Base-by-base conservation (phyloP, 2,329 filamentous ascomycete species). In the Penicillium sp. region DNA sequence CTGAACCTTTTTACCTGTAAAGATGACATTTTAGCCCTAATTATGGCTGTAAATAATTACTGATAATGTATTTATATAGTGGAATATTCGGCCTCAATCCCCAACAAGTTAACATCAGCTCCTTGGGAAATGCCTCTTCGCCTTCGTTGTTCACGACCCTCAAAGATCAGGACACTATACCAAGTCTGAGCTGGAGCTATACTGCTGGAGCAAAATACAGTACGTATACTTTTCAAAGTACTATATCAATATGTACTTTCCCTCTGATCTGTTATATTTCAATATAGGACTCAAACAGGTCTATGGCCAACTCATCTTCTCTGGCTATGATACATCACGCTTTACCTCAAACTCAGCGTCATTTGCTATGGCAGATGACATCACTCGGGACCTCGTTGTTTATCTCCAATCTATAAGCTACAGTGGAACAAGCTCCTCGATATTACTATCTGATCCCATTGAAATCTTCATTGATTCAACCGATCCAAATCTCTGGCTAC, bases 191-290 rank as follows among this genome's bases (percentile, higher is more conserved):
- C 34, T 91, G 88, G 66, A 87, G 86, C 45, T 91, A 86, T 67
- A 91, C 88, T 3, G 88, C 88, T 33, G 89, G 89, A 13, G 87
- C 87, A n/a, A 80, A 81, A 55, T 91, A 91, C 64, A 80, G 85
- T 86, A 74, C 68, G 81, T 70, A 20, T 20, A 29, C 9, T 51
- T 13, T 8, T 37, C 18, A 36, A n/a, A n/a, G n/a, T 10, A 26
- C 6, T 23, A n/a, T 18, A 10, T 32, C 24, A 36, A 18, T 3
- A 15, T 10, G 10, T 21, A 26, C 3, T 3, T 18, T 21, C 13
- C 23, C 21, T 45, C 44, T 52, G 30, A 51, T 30, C 20, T 5
- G 8, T 32, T 4, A 5, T 10, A 27, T 27, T 27, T 27, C 24
- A 18, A 18, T 8, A 4, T 50, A 65, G 65, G 77, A 68, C 66